Conservation (phyloP, 352 stramenopile genomes). For the Thraustotheca clavata region DNA sequence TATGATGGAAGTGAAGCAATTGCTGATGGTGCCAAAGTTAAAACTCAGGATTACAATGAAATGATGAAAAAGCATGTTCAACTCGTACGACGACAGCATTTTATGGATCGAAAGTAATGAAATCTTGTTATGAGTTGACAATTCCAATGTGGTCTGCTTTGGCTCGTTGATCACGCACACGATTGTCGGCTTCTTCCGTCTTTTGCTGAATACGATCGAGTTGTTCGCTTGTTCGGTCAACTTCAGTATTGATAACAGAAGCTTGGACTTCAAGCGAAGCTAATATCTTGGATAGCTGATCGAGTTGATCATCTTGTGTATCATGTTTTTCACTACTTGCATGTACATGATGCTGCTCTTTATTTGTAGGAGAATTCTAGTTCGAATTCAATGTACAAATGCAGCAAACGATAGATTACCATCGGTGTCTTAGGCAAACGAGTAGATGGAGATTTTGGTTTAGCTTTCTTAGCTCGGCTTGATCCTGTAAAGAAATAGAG, state of each 20-base stretch:
- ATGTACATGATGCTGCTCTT: not conserved
- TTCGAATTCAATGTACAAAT: not conserved
- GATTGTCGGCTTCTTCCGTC: conserved; percentile 51
- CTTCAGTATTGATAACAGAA: conserved; percentile 52
- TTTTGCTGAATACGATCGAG: conserved; percentile 62
- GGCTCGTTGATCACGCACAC: conserved; percentile 63
- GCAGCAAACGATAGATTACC: not conserved
- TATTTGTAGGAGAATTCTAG: not conserved
- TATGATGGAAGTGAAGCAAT: conserved; percentile 34
- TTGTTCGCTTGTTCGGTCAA: conserved; percentile 57
- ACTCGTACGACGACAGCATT: conserved; percentile 73
- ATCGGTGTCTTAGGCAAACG: not conserved
- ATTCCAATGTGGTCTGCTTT: conserved; percentile 38
- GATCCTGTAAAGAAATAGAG: conserved; percentile 60
- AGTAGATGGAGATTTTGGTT: not conserved
- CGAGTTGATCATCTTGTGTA: conserved; percentile 35
- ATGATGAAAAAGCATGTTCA: conserved; percentile 67
- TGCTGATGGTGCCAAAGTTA: conserved; percentile 47
- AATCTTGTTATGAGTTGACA: no score
- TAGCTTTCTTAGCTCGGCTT: conserved; percentile 5
- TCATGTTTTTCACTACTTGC: not conserved
- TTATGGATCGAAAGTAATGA: conserved; percentile 65
- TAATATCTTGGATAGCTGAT: conserved; percentile 46
- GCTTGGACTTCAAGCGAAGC: conserved; percentile 66
- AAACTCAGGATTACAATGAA: conserved; percentile 57